Percentiles rank a stretch among this genome's conserved stretches.
Evolutionary conservation across 2,329 filamentous ascomycete species (phyloP).

Genomic region (Amylocarpus encephaloides): DNA sequence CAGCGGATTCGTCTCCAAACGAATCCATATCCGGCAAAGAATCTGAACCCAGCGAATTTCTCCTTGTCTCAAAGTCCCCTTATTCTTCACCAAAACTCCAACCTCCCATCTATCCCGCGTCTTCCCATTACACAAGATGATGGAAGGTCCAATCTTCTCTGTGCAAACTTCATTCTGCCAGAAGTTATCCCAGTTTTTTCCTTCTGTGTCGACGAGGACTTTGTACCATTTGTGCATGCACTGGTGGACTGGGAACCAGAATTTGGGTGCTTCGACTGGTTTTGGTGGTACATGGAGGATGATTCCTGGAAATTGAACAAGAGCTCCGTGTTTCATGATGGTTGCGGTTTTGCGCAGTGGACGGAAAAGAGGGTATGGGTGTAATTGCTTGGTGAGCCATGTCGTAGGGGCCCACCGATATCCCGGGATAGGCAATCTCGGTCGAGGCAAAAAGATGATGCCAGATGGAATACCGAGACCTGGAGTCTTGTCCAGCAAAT

Average conservation of each 20-base stretch:
- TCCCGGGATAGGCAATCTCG: background rate
- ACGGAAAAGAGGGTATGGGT: background rate
- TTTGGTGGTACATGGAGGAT: background rate
- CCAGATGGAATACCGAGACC: background rate
- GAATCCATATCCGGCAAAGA: constrained; percentile 1
- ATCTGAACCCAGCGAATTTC: background rate
- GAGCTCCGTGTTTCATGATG: background rate
- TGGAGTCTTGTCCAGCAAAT: background rate
- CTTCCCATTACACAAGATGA: background rate
- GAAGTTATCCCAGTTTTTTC: background rate
- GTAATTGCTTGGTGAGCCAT: background rate
- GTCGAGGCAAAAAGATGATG: background rate
- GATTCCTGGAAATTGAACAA: background rate
- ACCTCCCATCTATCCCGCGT: background rate
- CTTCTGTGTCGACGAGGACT: background rate
- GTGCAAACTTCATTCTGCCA: background rate
- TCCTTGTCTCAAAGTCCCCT: background rate
- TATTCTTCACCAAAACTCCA: background rate
- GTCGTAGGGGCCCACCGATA: background rate
- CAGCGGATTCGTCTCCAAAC: background rate
- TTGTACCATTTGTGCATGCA: constrained; percentile 3
- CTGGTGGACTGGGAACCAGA: background rate
- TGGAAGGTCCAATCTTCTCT: background rate
- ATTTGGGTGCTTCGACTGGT: background rate
- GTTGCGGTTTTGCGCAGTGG: background rate